Base-by-base conservation (phyloP, 768 basidiomycete genomes). In the Tylopilus sp. region DNA sequence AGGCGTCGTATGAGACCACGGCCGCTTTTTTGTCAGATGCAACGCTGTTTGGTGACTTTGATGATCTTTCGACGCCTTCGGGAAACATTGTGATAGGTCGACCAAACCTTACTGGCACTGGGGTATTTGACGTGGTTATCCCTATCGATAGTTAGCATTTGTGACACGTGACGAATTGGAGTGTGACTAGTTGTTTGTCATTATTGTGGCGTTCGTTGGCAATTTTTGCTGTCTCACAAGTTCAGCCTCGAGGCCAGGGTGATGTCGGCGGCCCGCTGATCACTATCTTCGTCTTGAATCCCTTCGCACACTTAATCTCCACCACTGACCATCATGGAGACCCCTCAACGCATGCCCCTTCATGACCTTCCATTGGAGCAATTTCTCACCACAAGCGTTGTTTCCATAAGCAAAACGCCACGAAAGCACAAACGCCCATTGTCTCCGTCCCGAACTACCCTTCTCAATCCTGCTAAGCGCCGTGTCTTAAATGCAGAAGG, bases 1-100 rank as follows among this genome's bases (percentile, higher is more conserved):
- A 98, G 71, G 97, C 97, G 1, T 97, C 94, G 10, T 99, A 91
- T 72, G 97, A 98, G 73, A 98, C 95, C 5, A 98, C 96, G 0
- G 90, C 87, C 2, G 78, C 86, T 2, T 97, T 99, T 78, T 71
- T 99, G 60, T 90, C 95, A 5, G 92, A 99, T 53, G 96, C 97
- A 19, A 92, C 94, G 0, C 74, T 99, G 43, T 85, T 87, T 66
- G 97, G 97, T 24, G 97, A 98, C 73, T 98, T 91, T 72, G 96
- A 98, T 68, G 88, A 94, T 64, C 76, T 98, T 59, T 82, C 84
- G 19, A 87, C 88, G 21, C 96, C 96, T 3, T 94, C 94, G 6
- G 89, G 92, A 1, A 92, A 85, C 66, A 88, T 99, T 68, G 95
- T 98, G 29, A 61, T 97, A 53, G 96, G 96, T 38, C 80, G 87